These are phyloP conservation scores for Xylariaceae sp. DNA, from an alignment of 2,329 filamentous ascomycete genomes.

Conservation along the genomic window DNA sequence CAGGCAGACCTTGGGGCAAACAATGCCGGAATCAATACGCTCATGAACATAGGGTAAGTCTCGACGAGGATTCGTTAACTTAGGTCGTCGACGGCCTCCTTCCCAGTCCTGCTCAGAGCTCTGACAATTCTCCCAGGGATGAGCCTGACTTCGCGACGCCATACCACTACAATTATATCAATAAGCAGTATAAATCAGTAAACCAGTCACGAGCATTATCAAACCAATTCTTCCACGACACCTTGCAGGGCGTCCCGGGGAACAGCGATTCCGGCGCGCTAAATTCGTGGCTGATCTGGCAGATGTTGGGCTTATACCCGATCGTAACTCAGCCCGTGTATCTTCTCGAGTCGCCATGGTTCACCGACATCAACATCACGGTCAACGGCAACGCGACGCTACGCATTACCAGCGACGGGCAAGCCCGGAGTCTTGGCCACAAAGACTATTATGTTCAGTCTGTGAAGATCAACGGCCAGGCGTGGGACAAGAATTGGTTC, in stretches of 20 bases:
- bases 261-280: conserved; percentile 58
- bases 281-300: conserved; percentile 55
- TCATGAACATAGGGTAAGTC: conserved; percentile 15
- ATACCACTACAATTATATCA: conserved; percentile 55
- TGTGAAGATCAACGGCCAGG: conserved; percentile 48
- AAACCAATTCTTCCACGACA: conserved; percentile 44
- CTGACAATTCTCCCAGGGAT: conserved; percentile 42
- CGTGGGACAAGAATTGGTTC: conserved; percentile 53
- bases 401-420: conserved; percentile 36
- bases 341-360: conserved; percentile 47
- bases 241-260: conserved; percentile 49
- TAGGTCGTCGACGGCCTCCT: neutral
- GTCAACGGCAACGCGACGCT: conserved; percentile 42
- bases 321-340: conserved; percentile 56
- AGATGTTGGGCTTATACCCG: conserved; percentile 53
- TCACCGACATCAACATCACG: conserved; percentile 45
- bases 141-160: conserved; percentile 53
- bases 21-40: conserved; percentile 6
- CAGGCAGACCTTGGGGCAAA: conserved; percentile 12
- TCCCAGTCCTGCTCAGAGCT: conserved; percentile 15
- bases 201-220: conserved; percentile 46
- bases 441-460: conserved; percentile 48
- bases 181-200: conserved; percentile 49
- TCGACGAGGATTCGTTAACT: neutral
- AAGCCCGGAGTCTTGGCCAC: conserved; percentile 38